Conservation (phyloP, 306 rosid species). For the Cicer cuneatum region DNA sequence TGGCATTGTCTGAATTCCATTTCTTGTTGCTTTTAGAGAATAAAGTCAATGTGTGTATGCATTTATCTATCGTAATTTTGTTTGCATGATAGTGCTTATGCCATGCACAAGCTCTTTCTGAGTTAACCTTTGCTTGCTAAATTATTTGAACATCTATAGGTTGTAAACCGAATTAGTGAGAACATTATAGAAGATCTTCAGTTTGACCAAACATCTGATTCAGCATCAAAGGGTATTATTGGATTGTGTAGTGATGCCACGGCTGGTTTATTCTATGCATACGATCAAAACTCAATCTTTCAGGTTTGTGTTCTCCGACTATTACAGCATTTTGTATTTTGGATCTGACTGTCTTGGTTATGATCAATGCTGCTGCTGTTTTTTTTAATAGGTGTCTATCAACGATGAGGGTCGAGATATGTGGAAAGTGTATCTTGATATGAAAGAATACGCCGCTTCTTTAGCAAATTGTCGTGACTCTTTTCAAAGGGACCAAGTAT, state of each 20-base stretch:
- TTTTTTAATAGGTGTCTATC: slow-evolving; percentile 78
- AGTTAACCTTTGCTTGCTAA: slow-evolving; percentile 41
- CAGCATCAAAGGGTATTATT: slow-evolving; percentile 84
- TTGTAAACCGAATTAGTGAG: slow-evolving; percentile 95
- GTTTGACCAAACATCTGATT: slow-evolving; percentile 90
- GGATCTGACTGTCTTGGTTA: slow-evolving; percentile 35
- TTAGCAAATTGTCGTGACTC: slow-evolving; percentile 91
- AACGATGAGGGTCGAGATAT: slow-evolving; percentile 94
- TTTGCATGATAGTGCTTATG: slow-evolving; percentile 25
- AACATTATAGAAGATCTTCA: slow-evolving; percentile 91
- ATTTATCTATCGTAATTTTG: slow-evolving; percentile 14
- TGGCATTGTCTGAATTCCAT: slow-evolving; percentile 95
- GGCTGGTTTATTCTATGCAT: slow-evolving; percentile 95
- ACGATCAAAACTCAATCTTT: slow-evolving; percentile 89
- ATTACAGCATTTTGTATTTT: slow-evolving; percentile 34
- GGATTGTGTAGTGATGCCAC: slow-evolving; percentile 98
- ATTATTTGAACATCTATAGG: slow-evolving; percentile 57
- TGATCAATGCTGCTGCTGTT: slow-evolving; percentile 41
- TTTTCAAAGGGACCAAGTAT: slow-evolving; percentile 95
- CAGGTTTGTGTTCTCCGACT: slow-evolving; percentile 67
- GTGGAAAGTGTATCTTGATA: slow-evolving; percentile 98
- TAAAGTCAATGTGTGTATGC: slow-evolving; percentile 77
- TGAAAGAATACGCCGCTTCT: slow-evolving; percentile 93
- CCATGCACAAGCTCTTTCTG: slow-evolving; percentile 20
- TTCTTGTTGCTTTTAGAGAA: slow-evolving; percentile 93